Percentiles rank a stretch among this genome's conserved stretches.
phyloP scores from a whole-genome alignment of 495 filamentous ascomycete species.

The Cryomyces antarcticus region DNA sequence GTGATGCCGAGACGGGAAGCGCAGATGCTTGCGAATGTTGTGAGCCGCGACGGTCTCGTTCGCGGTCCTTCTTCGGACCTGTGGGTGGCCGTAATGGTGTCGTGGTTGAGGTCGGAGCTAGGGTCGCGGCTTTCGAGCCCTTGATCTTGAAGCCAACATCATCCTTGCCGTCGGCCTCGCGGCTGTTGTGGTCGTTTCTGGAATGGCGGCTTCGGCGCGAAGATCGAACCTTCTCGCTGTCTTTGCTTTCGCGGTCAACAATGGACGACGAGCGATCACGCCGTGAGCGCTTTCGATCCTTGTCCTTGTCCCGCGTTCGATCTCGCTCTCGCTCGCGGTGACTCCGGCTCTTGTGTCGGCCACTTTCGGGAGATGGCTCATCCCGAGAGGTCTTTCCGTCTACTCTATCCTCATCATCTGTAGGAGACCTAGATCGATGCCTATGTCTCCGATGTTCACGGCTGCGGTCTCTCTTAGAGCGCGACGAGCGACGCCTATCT shows the following conservation, averaged over 20 bases:
- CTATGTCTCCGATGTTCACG: conserved; percentile 30
- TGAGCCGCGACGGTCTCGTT: conserved; percentile 2
- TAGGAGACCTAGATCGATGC: conserved; percentile 17
- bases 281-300: conserved; percentile 34
- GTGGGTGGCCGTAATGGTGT: conserved; percentile 2
- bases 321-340: conserved; percentile 21
- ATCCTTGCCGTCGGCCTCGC: conserved; percentile 6
- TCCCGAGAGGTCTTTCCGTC: neutral
- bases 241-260: conserved; percentile 14
- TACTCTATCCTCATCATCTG: conserved; percentile 3
- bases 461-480: conserved; percentile 23
- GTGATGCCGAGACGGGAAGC: conserved; percentile 1
- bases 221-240: conserved; percentile 16
- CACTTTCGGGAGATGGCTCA: neutral
- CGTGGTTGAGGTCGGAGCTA: conserved; percentile 3
- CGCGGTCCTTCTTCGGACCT: conserved; percentile 9
- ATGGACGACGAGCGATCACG: conserved; percentile 29
- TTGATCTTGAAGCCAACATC: conserved; percentile 18
- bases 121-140: conserved; percentile 9
- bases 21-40: neutral
- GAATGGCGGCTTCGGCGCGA: conserved; percentile 20
- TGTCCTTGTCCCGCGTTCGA: conserved; percentile 18
- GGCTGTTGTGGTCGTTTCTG: conserved; percentile 11
- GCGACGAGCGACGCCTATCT: conserved; percentile 25
- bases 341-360: conserved; percentile 8